Evolutionary conservation across 2,329 filamentous ascomycete genomes (phyloP).

Genomic region (Huntiella decipiens): DNA sequence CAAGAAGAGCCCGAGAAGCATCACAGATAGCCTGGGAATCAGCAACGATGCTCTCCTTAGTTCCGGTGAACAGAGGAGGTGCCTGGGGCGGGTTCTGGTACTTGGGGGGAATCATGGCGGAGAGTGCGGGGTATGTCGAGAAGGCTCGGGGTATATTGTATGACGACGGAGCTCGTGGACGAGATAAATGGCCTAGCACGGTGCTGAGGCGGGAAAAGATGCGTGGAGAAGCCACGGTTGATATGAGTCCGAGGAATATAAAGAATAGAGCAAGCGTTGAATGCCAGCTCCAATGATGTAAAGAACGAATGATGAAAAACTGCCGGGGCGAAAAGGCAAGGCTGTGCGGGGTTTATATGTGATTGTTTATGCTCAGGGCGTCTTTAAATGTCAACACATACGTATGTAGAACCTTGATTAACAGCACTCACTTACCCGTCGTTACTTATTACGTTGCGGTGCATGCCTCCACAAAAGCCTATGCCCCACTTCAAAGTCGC

Average conservation of each 20-base stretch:
- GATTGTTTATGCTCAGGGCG: no score
- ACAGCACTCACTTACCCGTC: no score
- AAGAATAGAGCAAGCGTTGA: constrained; percentile 26
- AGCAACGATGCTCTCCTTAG: constrained; percentile 45
- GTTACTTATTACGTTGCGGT: no score
- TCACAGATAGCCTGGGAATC: constrained; percentile 50
- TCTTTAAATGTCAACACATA: no score
- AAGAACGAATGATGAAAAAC: neutral
- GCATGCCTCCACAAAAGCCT: no score
- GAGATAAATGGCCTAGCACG: constrained; percentile 36
- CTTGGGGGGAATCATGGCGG: constrained; percentile 41
- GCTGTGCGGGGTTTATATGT: neutral
- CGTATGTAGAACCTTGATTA: no score
- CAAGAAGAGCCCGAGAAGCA: constrained; percentile 41
- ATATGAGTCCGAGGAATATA: constrained; percentile 33
- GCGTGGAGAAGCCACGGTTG: constrained; percentile 50
- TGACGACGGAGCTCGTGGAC: constrained; percentile 13
- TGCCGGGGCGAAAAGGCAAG: neutral
- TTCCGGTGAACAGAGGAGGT: constrained; percentile 60
- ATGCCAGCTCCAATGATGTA: constrained; percentile 7
- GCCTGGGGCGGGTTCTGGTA: constrained; percentile 60
- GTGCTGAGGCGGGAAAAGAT: constrained; percentile 37
- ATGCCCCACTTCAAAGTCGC: no score
- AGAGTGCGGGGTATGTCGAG: constrained; percentile 8
- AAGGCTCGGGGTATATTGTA: constrained; percentile 12